Evolutionary conservation across 441 rosid species (phyloP).

Genomic region (Daphne laureola): DNA sequence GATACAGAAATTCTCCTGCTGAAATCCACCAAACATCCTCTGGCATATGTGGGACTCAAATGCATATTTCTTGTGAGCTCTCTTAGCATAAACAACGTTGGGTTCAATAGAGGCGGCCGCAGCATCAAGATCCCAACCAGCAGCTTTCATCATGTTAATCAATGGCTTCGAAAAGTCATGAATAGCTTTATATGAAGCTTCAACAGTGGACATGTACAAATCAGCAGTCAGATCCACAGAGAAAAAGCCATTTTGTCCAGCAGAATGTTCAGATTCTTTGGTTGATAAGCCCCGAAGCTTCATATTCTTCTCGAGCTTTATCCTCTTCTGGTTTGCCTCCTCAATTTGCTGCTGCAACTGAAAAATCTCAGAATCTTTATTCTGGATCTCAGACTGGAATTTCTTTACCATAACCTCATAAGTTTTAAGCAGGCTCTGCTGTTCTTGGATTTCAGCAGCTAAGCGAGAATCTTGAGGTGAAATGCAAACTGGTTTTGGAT

Average conservation of each 20-base stretch:
- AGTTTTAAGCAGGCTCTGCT: slow-evolving; percentile 86
- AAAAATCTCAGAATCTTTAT: slow-evolving; percentile 79
- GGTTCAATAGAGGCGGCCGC: slow-evolving; percentile 85
- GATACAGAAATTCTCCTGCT: slow-evolving; percentile 56
- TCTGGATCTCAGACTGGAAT: slow-evolving; percentile 92
- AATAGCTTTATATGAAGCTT: slow-evolving; percentile 72
- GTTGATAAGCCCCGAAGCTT: slow-evolving; percentile 83
- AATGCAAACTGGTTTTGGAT: slow-evolving; percentile 63
- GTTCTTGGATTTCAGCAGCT: slow-evolving; percentile 98
- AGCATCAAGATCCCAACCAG: slow-evolving; percentile 98
- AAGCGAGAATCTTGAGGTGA: slow-evolving; percentile 94
- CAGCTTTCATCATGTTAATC: slow-evolving; percentile 97
- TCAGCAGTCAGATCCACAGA: slow-evolving; percentile 64
- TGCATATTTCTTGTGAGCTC: slow-evolving; percentile 92
- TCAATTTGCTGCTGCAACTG: slow-evolving; percentile 78
- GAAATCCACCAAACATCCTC: slow-evolving; percentile 84
- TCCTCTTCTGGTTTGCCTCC: slow-evolving; percentile 74
- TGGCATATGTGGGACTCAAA: slow-evolving; percentile 93
- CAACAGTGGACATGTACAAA: slow-evolving; percentile 57
- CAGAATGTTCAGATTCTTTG: slow-evolving; percentile 51
- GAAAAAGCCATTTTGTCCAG: slow-evolving; percentile 42
- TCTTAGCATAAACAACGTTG: slow-evolving; percentile 74
- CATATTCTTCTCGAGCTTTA: slow-evolving; percentile 83
- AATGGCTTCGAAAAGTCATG: slow-evolving; percentile 90
- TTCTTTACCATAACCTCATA: slow-evolving; percentile 98